Evolutionary conservation across 371 early-diverging fungal species (phyloP), one percentile per base, ranked within the genome.

Genomic region (Cokeromyces recurvatus): DNA sequence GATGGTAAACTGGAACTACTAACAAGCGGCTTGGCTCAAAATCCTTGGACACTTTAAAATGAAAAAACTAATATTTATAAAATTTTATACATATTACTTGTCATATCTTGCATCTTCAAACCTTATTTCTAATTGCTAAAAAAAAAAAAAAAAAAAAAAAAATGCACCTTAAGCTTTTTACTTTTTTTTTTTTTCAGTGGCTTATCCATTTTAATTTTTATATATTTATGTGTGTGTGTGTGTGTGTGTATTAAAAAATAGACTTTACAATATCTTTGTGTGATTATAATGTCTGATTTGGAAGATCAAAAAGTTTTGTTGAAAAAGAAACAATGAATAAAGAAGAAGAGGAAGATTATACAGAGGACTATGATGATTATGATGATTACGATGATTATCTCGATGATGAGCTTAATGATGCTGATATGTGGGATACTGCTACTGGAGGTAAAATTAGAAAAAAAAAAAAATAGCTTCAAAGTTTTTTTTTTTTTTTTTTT

Each of bases 351-450:
- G 44, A 44, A 23, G 12, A 35, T 3, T 20, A n/a, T 15, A 49
- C 51, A 37, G 51, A 63, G 19, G 61, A 54, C 8, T 59, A 64
- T 20, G 67, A 74, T 10, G 71, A 74, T 12, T 57, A 64, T 22
- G 79, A 79, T 37, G 70, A 71, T 48, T 71, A 73, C 32, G 73
- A 73, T 34, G 71, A 73, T 55, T 66, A 70, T 57, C 55, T 70
- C 8, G 81, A 84, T 25, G 81, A 84, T 46, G 80, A 79, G 35
- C 49, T 84, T 25, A 81, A 84, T 46, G 78, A 78, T 50, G 61
- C 72, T 31, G 81, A 84, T 42, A 62, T 74, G 27, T 84, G 84
- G 84, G 79, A 77, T 46, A 65, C 52, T 57, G 76, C 68, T 1
- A 68, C 69, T 29, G 74, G 71, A 57, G 74, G 74, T 74, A 42